These are phyloP conservation scores for Fusarium incarnatum DNA, from an alignment of 2,329 filamentous ascomycete genomes.

Conservation along the genomic window DNA sequence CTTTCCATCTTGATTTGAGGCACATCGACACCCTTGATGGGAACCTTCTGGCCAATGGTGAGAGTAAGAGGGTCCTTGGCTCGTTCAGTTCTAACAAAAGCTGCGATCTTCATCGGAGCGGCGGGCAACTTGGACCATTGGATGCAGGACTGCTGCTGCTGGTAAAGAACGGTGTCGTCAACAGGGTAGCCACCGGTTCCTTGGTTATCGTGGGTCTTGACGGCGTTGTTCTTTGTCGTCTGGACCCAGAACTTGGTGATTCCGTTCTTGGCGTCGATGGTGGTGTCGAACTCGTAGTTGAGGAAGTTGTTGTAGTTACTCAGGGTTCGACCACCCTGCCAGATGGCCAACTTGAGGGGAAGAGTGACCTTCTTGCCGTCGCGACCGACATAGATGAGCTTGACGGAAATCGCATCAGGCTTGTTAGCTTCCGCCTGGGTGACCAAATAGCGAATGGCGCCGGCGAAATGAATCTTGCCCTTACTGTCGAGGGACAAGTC, in stretches of 20 bases:
- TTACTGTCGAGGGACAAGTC: conserved; percentile 46
- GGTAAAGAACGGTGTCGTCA: conserved; percentile 45
- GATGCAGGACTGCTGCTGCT: conserved; percentile 46
- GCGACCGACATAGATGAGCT: conserved; percentile 33
- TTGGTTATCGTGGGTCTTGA: conserved; percentile 44
- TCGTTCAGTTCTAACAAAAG: too few species aligned
- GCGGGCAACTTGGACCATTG: background rate
- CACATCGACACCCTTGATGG: background rate
- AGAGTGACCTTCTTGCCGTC: conserved; percentile 20
- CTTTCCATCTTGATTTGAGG: conserved; percentile 7
- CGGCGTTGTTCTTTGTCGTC: conserved; percentile 38
- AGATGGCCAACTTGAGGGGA: background rate
- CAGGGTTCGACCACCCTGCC: conserved; percentile 23
- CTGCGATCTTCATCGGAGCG: too few species aligned
- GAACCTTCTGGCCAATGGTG: background rate
- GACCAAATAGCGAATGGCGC: conserved; percentile 44
- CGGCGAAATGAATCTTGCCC: conserved; percentile 39
- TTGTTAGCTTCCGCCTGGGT: conserved; percentile 22
- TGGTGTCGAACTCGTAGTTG: conserved; percentile 48
- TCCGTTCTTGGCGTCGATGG: conserved; percentile 40
- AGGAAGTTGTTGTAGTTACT: conserved; percentile 47
- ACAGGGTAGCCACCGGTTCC: conserved; percentile 44
- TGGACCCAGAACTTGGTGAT: conserved; percentile 51
- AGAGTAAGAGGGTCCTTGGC: conserved; percentile 20
- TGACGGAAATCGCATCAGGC: conserved; percentile 20